These are phyloP conservation scores for Lyophyllum semitale DNA, from an alignment of 768 basidiomycete genomes.

Conservation along the genomic window DNA sequence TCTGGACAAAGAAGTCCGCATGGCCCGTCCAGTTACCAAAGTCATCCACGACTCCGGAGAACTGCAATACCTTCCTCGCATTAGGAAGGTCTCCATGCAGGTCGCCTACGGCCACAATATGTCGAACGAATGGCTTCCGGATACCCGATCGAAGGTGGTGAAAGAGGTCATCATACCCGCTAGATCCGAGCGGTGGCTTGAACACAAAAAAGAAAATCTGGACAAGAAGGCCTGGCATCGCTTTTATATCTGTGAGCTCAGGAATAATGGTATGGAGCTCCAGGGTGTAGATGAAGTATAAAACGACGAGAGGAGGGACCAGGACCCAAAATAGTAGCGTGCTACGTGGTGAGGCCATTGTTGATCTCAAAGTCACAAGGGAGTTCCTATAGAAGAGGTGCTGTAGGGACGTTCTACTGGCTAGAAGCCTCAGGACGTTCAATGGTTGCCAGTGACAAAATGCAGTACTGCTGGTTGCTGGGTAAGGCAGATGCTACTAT, in stretches of 20 bases:
- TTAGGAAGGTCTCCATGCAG: slow-evolving; percentile 88
- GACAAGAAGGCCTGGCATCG: slow-evolving; percentile 1
- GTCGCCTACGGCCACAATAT: slow-evolving; percentile 89
- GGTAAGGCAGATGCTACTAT: no score
- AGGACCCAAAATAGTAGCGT: slow-evolving; percentile 15
- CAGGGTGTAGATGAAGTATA: slow-evolving; percentile 21
- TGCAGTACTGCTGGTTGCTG: no score
- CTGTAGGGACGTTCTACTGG: no score
- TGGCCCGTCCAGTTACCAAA: slow-evolving; percentile 80
- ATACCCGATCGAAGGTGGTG: neutral
- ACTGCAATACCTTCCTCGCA: slow-evolving; percentile 76
- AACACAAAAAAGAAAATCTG: slow-evolving; percentile 9
- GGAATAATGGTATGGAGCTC: slow-evolving; percentile 21
- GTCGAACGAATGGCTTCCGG: slow-evolving; percentile 39
- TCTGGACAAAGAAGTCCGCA: slow-evolving; percentile 89
- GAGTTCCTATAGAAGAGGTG: no score
- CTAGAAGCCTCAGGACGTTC: no score
- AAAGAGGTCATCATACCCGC: slow-evolving; percentile 7
- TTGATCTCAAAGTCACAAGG: no score
- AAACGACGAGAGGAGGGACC: slow-evolving; percentile 12
- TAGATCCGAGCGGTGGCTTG: slow-evolving; percentile 14
- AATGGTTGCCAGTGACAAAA: no score
- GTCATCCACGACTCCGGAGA: slow-evolving; percentile 75
- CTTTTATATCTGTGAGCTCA: slow-evolving; percentile 8
- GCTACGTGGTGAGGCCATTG: neutral